These are phyloP conservation scores for Phialemonium atrogriseum DNA, from an alignment of 2,329 filamentous ascomycete species.

Conservation along the genomic window DNA sequence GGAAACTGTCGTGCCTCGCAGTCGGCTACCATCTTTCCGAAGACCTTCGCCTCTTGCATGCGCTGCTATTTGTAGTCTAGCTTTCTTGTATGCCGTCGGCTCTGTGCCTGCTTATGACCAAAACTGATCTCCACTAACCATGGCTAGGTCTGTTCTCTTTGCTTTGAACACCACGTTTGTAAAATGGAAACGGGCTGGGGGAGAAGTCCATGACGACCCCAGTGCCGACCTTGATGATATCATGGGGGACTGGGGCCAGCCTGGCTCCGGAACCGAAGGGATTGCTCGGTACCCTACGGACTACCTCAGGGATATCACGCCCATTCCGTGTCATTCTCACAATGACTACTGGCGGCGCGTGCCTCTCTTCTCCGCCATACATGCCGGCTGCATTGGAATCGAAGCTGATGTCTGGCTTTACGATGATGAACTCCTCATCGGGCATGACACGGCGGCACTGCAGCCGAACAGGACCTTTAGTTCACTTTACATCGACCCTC, in stretches of 20 bases:
- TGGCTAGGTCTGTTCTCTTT: too few relatives aligned
- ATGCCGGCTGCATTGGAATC: constrained; percentile 51
- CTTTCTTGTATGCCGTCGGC: too few relatives aligned
- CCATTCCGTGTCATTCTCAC: constrained; percentile 29
- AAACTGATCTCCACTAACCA: too few relatives aligned
- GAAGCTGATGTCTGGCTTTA: constrained; percentile 64
- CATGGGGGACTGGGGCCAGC: constrained; percentile 25
- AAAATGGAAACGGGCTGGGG: too few relatives aligned
- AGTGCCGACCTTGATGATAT: constrained; percentile 18
- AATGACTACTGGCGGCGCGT: constrained; percentile 62
- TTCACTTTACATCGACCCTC: constrained; percentile 56
- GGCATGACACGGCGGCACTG: constrained; percentile 50
- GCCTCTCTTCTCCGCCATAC: constrained; percentile 54
- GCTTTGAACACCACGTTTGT: too few relatives aligned
- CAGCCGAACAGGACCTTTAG: constrained; percentile 48
- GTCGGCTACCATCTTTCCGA: too few relatives aligned
- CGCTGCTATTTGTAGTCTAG: too few relatives aligned
- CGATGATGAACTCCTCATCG: constrained; percentile 49
- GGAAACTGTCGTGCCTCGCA: too few relatives aligned
- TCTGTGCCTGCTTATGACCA: too few relatives aligned
- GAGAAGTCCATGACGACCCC: too few relatives aligned
- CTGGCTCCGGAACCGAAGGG: constrained; percentile 26
- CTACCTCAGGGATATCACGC: constrained; percentile 35
- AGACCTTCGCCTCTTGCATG: too few relatives aligned
- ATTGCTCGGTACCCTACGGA: constrained; percentile 39